Evolutionary conservation across 2,329 filamentous ascomycete genomes (phyloP).

Genomic region (Erysiphe neolycopersici): DNA sequence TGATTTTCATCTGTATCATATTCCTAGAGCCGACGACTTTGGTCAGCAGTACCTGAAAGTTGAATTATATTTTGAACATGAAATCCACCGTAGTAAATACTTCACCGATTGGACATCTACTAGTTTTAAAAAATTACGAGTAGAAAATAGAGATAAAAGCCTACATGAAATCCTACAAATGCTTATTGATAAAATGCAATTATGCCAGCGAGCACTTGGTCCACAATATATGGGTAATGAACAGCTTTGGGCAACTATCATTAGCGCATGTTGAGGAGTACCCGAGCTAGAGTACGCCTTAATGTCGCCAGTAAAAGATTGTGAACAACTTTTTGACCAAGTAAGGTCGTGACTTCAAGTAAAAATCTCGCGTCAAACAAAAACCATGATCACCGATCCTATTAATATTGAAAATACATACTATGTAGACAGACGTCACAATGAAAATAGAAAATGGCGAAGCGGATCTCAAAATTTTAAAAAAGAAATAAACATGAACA

Average conservation of each 20-base stretch:
- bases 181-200: not conserved
- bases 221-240: not conserved
- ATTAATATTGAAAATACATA: not conserved
- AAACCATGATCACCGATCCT: not conserved
- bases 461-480: not conserved
- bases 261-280: not conserved
- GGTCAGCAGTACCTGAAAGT: not conserved
- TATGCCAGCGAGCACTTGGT: not conserved
- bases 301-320: not conserved
- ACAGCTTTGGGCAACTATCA: not conserved
- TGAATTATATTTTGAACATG: not conserved
- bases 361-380: not conserved
- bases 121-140: not conserved
- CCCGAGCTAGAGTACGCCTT: not conserved
- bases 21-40: not conserved
- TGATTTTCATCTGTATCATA: not conserved
- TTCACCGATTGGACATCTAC: not conserved
- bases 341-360: not conserved
- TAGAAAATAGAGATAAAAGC: not conserved
- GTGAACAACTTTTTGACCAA: not conserved
- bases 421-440: not conserved
- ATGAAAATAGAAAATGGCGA: not conserved
- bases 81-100: not conserved
- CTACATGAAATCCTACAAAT: not conserved
- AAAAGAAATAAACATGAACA: not conserved